Evolutionary conservation across 2,329 filamentous ascomycete genomes (phyloP).

Genomic region (Neurospora crassa): DNA sequence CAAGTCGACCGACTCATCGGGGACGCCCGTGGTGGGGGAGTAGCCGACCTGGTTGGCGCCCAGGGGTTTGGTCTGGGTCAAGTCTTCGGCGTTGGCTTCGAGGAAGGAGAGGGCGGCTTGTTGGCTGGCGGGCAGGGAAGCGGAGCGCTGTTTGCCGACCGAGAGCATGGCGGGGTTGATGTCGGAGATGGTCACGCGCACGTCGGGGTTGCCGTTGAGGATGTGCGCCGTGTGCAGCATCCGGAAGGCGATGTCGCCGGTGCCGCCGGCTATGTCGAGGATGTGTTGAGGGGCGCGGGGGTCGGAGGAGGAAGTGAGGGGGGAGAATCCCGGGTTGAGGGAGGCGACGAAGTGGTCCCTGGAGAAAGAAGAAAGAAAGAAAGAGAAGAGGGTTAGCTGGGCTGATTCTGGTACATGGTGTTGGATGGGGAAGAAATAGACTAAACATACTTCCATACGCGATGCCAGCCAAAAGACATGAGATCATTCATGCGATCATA

Average conservation of each 20-base stretch:
- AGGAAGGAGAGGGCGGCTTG: conserved; percentile 61
- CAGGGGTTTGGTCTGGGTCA: conserved; percentile 28
- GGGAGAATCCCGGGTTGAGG: conserved; percentile 67
- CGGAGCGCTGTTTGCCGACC: conserved; percentile 73
- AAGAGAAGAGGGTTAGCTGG: background rate
- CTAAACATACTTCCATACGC: conserved; percentile 68
- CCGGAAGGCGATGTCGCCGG: conserved; percentile 95
- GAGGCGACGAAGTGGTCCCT: conserved; percentile 86
- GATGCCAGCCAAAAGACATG: conserved; percentile 96
- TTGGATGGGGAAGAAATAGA: background rate
- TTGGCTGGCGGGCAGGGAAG: conserved; percentile 44
- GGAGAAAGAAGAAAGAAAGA: background rate
- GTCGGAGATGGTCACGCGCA: conserved; percentile 83
- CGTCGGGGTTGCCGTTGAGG: conserved; percentile 69
- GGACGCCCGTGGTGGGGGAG: conserved; percentile 40
- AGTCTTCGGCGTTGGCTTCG: conserved; percentile 79
- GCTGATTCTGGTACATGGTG: no score
- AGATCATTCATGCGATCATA: conserved; percentile 99
- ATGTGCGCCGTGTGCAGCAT: conserved; percentile 80
- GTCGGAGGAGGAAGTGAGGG: conserved; percentile 35
- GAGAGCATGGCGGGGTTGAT: conserved; percentile 94
- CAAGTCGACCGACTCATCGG: conserved; percentile 68
- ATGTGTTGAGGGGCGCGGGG: conserved; percentile 54
- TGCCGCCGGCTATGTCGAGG: conserved; percentile 93
- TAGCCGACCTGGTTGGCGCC: background rate